Conservation (phyloP, 352 stramenopile genomes). For the Pythium dissimile region DNA sequence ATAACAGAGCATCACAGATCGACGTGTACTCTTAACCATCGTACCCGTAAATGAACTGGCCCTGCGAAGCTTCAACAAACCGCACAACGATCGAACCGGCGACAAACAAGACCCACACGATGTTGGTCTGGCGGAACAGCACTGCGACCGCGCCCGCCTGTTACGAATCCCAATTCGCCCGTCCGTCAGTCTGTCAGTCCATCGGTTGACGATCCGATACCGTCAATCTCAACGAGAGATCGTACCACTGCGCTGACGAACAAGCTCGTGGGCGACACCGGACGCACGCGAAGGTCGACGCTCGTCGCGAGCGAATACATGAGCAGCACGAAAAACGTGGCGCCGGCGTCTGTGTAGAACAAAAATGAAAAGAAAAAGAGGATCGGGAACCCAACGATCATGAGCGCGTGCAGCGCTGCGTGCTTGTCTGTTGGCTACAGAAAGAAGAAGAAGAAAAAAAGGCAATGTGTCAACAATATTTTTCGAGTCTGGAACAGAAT, state of each 20-base stretch:
- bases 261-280: slow-evolving; percentile 33
- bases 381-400: slow-evolving; percentile 74
- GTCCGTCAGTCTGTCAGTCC: too few relatives aligned
- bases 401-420: slow-evolving; percentile 56
- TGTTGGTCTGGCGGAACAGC: slow-evolving; percentile 90
- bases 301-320: slow-evolving; percentile 66
- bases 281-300: slow-evolving; percentile 41
- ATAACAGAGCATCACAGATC: neutral
- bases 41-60: slow-evolving; percentile 72
- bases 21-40: too few relatives aligned
- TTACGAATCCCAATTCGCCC: neutral
- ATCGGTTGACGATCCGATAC: too few relatives aligned
- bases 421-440: slow-evolving; percentile 38
- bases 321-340: slow-evolving; percentile 86
- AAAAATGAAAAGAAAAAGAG: slow-evolving; percentile 88
- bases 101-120: slow-evolving; percentile 89
- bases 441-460: neutral
- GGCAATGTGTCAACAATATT: too few relatives aligned
- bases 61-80: slow-evolving; percentile 60
- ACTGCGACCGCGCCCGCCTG: slow-evolving; percentile 74
- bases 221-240: neutral
- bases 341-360: slow-evolving; percentile 88
- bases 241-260: slow-evolving; percentile 60
- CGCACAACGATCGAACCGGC: slow-evolving; percentile 69
- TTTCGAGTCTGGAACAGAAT: too few relatives aligned